Evolutionary conservation across 805 yeast species (phyloP).

Genomic region (Wickerhamomyces mucosus): DNA sequence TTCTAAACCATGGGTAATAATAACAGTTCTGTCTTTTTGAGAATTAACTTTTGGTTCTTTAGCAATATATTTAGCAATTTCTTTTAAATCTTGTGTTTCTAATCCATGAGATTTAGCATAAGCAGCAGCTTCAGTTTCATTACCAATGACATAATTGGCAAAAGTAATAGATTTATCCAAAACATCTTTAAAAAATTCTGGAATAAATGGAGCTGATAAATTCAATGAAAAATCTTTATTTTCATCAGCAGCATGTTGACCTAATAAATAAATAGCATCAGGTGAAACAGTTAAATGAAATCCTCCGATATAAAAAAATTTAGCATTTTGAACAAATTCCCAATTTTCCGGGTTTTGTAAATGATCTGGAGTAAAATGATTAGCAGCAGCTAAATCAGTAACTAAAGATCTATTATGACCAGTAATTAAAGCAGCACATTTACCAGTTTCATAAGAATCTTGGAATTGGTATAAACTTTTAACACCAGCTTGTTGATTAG

Average conservation of each 20-base stretch:
- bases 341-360: conserved; percentile 85
- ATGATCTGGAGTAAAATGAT: conserved; percentile 87
- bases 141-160: conserved; percentile 87
- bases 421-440: conserved; percentile 92
- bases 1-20: conserved; percentile 93
- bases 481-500: conserved; percentile 85
- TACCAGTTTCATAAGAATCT: conserved; percentile 77
- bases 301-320: conserved; percentile 92
- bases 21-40: conserved; percentile 68
- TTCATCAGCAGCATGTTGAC: conserved; percentile 81
- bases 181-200: conserved; percentile 90
- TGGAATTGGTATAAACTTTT: conserved; percentile 78
- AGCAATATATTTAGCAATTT: conserved; percentile 78
- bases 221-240: conserved; percentile 76
- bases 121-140: conserved; percentile 95
- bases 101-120: conserved; percentile 81
- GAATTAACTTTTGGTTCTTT: conserved; percentile 65
- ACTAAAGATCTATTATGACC: conserved; percentile 87
- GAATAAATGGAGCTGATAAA: conserved; percentile 94
- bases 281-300: conserved; percentile 98
- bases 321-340: conserved; percentile 72
- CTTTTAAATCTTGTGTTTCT: conserved; percentile 46
- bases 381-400: conserved; percentile 97
- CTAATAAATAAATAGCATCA: conserved; percentile 81
- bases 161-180: conserved; percentile 73